phyloP scores from a whole-genome alignment of 2,329 filamentous ascomycete genomes.

The Microthyrium microscopicum region DNA sequence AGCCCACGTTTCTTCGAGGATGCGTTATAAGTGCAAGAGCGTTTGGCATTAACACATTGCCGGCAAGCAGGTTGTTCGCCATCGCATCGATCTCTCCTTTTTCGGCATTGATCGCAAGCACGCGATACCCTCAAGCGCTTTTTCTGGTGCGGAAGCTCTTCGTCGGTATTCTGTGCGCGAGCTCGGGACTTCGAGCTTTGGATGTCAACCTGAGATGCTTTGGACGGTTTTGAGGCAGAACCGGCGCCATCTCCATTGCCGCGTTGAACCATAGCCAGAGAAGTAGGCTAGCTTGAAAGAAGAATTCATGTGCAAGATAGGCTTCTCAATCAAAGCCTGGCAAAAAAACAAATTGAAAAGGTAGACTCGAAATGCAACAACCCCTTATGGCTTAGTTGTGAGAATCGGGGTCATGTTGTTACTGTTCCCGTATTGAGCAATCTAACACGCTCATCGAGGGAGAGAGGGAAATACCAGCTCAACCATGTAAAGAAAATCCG shows the following conservation, averaged over 20 bases:
- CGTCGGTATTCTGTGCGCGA: conserved; percentile 11
- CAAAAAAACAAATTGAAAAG: too few relatives aligned
- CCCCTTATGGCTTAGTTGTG: too few relatives aligned
- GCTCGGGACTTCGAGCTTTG: conserved; percentile 14
- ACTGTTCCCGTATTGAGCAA: too few relatives aligned
- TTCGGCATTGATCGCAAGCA: conserved; percentile 52
- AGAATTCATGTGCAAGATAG: too few relatives aligned
- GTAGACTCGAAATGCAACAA: too few relatives aligned
- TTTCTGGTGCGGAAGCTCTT: conserved; percentile 12
- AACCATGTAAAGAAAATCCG: too few relatives aligned
- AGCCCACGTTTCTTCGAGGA: conserved; percentile 62
- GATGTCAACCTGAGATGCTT: conserved; percentile 13
- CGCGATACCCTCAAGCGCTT: conserved; percentile 49
- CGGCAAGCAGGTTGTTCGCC: conserved; percentile 50
- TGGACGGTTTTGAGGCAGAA: conserved; percentile 1
- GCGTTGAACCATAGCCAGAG: too few relatives aligned
- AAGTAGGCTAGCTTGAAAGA: too few relatives aligned
- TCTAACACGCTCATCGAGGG: too few relatives aligned
- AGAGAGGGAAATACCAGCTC: too few relatives aligned
- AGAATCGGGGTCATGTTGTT: too few relatives aligned
- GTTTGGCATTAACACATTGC: conserved; percentile 45
- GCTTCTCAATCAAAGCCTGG: too few relatives aligned
- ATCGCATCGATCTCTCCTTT: conserved; percentile 56
- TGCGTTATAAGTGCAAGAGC: conserved; percentile 54
- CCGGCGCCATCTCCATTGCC: background rate